A percentile compares a stretch with the other conserved stretches of the same genome.
Conservation (phyloP, 2,329 filamentous ascomycete species). For the Sarocladium oryzae region DNA sequence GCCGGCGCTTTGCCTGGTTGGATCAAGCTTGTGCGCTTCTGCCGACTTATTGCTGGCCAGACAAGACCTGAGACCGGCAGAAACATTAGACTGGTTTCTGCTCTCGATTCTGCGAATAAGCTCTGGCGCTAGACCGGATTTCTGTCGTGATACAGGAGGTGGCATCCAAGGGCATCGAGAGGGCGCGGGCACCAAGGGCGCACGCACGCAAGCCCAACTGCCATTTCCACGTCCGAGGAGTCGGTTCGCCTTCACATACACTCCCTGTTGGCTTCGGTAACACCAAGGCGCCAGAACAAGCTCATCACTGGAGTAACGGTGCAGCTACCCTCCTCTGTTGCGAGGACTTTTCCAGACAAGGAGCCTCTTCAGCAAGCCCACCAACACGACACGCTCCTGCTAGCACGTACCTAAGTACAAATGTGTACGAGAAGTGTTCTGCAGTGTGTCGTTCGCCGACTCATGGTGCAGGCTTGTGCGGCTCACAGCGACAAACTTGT, state of each 20-base stretch:
- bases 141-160: background rate
- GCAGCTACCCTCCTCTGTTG: no score
- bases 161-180: background rate
- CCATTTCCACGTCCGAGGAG: slow-evolving; percentile 1
- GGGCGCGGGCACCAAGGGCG: background rate
- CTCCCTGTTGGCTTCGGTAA: background rate
- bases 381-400: no score
- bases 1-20: slow-evolving; percentile 5
- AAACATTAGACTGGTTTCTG: slow-evolving; percentile 2
- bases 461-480: background rate
- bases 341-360: no score
- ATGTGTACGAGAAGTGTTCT: no score
- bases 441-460: no score
- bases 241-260: background rate
- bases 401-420: no score
- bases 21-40: background rate
- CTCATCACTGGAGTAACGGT: no score
- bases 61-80: slow-evolving; percentile 5
- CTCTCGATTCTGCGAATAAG: background rate
- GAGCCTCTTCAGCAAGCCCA: no score
- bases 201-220: background rate
- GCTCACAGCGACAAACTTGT: no score
- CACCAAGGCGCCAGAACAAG: background rate
- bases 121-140: background rate
- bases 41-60: background rate